Percentiles rank a stretch among this genome's conserved stretches.
Evolutionary conservation across 306 rosid species (phyloP).

Genomic region (Senna siamea): DNA sequence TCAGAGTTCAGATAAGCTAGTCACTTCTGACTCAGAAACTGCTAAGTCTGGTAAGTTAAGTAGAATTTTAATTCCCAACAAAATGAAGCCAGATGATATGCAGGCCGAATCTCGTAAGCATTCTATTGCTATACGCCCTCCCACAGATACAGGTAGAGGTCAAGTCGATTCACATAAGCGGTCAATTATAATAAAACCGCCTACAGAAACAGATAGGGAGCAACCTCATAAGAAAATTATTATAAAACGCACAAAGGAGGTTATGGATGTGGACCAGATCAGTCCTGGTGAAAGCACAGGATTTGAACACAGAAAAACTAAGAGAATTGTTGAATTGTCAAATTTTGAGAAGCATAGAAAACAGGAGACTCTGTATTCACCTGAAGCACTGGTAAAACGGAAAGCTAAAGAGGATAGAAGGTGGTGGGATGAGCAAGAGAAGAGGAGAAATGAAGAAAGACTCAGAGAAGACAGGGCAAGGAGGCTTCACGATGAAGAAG

Average conservation of each 20-base stretch:
- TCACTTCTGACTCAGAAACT: conserved; percentile 78
- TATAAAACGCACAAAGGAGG: conserved; percentile 78
- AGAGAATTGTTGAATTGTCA: conserved; percentile 83
- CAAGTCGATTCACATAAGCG: conserved; percentile 55
- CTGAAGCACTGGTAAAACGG: conserved; percentile 54
- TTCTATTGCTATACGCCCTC: conserved; percentile 70
- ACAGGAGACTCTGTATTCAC: conserved; percentile 54
- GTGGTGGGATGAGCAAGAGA: conserved; percentile 81
- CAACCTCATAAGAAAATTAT: conserved; percentile 75
- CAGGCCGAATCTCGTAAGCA: conserved; percentile 67
- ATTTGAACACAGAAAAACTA: conserved; percentile 76
- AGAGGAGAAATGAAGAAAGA: conserved; percentile 63
- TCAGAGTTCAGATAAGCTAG: conserved; percentile 64
- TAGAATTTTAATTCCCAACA: conserved; percentile 73
- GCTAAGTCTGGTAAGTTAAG: conserved; percentile 68
- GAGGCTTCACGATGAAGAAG: conserved; percentile 68
- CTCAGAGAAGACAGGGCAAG: conserved; percentile 64
- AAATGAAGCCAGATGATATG: conserved; percentile 65
- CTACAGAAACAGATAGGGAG: conserved; percentile 64
- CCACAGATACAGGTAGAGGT: conserved; percentile 60
- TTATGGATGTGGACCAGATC: conserved; percentile 65
- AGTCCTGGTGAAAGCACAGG: conserved; percentile 68
- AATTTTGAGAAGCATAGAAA: conserved; percentile 65
- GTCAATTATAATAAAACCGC: conserved; percentile 51
- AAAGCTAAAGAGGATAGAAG: conserved; percentile 68